Conservation (phyloP, 192 early-diverging fungal genomes). For the Coemansia sp. region DNA sequence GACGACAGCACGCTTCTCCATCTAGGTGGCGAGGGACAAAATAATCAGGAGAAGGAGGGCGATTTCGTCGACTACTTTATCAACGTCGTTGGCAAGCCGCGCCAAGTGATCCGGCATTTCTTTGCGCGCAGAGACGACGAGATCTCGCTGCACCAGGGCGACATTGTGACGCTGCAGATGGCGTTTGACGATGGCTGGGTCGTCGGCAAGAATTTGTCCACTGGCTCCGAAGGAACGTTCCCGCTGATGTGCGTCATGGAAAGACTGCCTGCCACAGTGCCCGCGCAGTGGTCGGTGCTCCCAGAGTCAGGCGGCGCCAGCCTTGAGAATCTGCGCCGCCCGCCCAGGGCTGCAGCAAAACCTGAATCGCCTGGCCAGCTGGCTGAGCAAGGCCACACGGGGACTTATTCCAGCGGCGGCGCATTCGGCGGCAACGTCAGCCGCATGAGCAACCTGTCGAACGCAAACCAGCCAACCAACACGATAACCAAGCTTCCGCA, state of each 20-base stretch:
- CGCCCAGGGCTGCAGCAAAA: constrained; percentile 14
- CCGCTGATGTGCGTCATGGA: constrained; percentile 75
- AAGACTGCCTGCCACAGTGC: constrained; percentile 30
- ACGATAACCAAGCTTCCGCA: constrained; percentile 3
- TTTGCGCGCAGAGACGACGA: constrained; percentile 74
- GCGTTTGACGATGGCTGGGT: constrained; percentile 92
- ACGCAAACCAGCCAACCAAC: not conserved
- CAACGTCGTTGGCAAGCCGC: constrained; percentile 37
- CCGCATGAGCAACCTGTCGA: constrained; percentile 19
- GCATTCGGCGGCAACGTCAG: constrained; percentile 12
- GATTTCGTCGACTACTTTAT: constrained; percentile 53
- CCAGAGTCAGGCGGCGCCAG: constrained; percentile 38
- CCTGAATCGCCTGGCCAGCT: constrained; percentile 6
- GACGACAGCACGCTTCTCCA: constrained; percentile 30
- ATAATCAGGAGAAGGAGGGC: constrained; percentile 11
- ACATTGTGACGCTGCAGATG: constrained; percentile 68
- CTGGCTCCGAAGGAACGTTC: constrained; percentile 75
- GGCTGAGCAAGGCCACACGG: not conserved
- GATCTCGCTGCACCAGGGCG: constrained; percentile 67
- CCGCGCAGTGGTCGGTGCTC: constrained; percentile 51
- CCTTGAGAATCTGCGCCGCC: constrained; percentile 30
- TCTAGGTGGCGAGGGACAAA: constrained; percentile 4
- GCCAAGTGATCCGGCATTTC: constrained; percentile 60
- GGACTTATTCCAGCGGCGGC: not conserved
- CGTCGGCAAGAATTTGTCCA: constrained; percentile 73